Base-by-base conservation (phyloP, 768 basidiomycete genomes). In the Rhizopogon roseolus region DNA sequence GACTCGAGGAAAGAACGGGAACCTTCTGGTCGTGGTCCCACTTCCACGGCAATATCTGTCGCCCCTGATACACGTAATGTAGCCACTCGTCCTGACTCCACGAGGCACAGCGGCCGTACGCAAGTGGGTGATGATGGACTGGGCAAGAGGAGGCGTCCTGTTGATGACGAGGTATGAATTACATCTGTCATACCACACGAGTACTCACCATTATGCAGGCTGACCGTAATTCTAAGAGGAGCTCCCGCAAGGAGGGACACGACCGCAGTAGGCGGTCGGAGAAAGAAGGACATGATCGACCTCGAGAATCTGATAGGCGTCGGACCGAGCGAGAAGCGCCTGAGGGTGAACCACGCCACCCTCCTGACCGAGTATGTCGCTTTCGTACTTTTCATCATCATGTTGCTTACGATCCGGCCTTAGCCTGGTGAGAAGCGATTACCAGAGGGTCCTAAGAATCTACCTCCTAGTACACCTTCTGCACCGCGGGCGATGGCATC, bases 181-280 rank as follows among this genome's bases (percentile, higher is more conserved):
- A 38, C 22, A 44, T 50, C 38, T 19, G 14, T 53, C 39, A 51
- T 39, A 45, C 48, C 44, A 53, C 34, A 37, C 44, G 22, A 43
- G 27, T 38, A 50, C 58, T 54, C 61, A 65, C 52, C 25, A 46
- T 40, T 54, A 48, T 55, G 39, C 64, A 90, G 88, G 70, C 81
- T 56, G 90, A 92, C 49, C 81, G 90, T 59, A 77, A 78, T 34
- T 79, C 84, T n/a, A 92, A 92, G 67, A 85, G 90, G n/a, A 81
- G 81, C 54, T 86, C 89, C 54, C 83, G 90, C 46, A 88, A 88
- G 64, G 88, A 90, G 3, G 70, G 80, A 29, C 86, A 89, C 62
- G 89, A 91, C 38, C 78, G 88, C 36, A 72, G 72, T 57, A 82
- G 88, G 27, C 81, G 88, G 50, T 71, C 75, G 11, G 89, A 90